Evolutionary conservation across 2,329 filamentous ascomycete genomes (phyloP), one percentile per base, ranked within the genome.

Genomic region (Epichloe hybrida): DNA sequence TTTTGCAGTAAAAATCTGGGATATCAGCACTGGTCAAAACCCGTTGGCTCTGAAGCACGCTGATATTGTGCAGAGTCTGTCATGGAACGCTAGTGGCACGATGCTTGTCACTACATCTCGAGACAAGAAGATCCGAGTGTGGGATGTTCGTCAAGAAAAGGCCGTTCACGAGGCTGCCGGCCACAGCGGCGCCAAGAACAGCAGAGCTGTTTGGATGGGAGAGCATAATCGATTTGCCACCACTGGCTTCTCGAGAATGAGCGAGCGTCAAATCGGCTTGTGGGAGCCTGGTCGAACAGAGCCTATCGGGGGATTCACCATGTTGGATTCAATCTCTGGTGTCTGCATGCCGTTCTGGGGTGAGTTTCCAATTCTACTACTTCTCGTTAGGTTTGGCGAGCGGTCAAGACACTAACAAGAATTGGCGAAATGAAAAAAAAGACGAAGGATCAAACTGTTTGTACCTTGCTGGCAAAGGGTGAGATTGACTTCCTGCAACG

Each of bases 341-440:
- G 90, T 98, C 53, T 95, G 89, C 77, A 96, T 98, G 88, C 93
- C 93, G 35, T 97, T 98, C 79, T 98, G 93, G 93, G 93, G 78
- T 81, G 66, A 57, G 73, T 61, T 43, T n/a, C 46, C 37, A 37
- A 37, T 3, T 20, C 38, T 36, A 34, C 20, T 31, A n/a, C 21
- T 49, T 11, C 17, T 21, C 31, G 8, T 50, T 6, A 9, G 20
- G 40, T 12, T 42, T 23, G 11, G 7, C 17, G 21, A 42, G 20
- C 7, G 17, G 40, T 6, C 40, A 31, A 44, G 21, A 12, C 23
- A 15, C 41, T 44, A 36, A 23, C 11, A 17, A 5, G n/a, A 8
- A 13, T 15, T 48, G 35, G 49, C 59, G 65, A 55, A 56, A 68
- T 17, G 17, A n/a, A 15, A 17, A 43, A 17, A 43, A 44, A 44